These are phyloP conservation scores for Solanum dulcamara DNA, from an alignment of 257 asterid species.

Conservation along the genomic window DNA sequence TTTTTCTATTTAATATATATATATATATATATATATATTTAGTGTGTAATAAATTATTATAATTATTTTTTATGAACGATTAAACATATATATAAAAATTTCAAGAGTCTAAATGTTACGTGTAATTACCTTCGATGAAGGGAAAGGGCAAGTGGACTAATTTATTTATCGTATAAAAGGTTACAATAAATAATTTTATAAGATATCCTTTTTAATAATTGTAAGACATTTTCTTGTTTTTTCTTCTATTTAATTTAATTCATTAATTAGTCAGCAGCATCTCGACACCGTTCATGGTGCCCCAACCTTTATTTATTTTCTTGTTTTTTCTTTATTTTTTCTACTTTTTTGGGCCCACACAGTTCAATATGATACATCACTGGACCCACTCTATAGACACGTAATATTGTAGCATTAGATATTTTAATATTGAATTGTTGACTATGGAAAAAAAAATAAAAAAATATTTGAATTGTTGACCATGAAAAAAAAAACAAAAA, in stretches of 20 bases:
- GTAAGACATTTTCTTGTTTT: not conserved
- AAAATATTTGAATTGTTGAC: too few species aligned
- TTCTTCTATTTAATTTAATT: not conserved
- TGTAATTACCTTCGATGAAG: not conserved
- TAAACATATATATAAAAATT: not conserved
- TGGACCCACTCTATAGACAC: not conserved
- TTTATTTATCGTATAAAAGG: not conserved
- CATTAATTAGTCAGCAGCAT: not conserved
- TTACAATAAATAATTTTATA: not conserved
- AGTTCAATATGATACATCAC: not conserved
- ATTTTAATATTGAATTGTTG: not conserved
- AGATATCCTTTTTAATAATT: not conserved
- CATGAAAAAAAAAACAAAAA: too few species aligned
- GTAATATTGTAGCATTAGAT: not conserved
- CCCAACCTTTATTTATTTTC: not conserved
- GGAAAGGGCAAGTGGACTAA: not conserved
- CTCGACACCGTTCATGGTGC: slow-evolving; percentile 9
- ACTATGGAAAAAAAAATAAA: too few species aligned
- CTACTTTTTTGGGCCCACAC: not conserved
- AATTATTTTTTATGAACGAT: not conserved
- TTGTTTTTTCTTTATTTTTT: too few species aligned
- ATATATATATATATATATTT: too few species aligned
- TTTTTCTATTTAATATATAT: too few species aligned
- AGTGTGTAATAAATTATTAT: too few species aligned
- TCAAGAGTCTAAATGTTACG: not conserved